These are phyloP conservation scores for Solanum chacoense DNA, from an alignment of 305 asterid species.

Conservation along the genomic window DNA sequence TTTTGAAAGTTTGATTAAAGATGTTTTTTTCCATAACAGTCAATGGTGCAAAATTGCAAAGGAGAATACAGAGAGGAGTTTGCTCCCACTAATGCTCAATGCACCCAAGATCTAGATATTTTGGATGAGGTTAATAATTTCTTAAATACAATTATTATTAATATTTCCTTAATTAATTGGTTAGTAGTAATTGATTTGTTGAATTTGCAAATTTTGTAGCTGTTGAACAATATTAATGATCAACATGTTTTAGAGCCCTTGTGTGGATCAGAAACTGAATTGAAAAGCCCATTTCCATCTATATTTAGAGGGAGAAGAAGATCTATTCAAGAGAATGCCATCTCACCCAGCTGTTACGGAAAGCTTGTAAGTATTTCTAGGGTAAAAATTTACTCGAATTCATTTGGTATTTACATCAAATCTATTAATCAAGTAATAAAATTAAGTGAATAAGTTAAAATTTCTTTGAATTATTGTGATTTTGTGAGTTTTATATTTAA, in stretches of 20 bases:
- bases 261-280: not conserved
- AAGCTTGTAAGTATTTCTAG: not conserved
- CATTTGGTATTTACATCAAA: accelerated
- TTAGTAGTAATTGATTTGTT: not conserved
- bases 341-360: not conserved
- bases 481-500: not conserved
- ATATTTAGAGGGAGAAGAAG: not conserved
- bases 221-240: not conserved
- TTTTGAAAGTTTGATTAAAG: not conserved
- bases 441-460: not conserved
- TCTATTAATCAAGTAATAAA: not conserved
- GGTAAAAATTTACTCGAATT: not conserved
- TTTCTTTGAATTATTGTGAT: not conserved
- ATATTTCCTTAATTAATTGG: not conserved
- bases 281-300: not conserved
- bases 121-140: not conserved
- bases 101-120: not conserved
- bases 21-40: not conserved
- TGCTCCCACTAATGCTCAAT: not conserved
- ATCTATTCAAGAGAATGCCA: not conserved
- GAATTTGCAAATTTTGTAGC: not conserved
- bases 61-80: not conserved
- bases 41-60: not conserved
- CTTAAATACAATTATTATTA: not conserved
- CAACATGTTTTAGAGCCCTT: not conserved